Conservation (phyloP, 2,329 filamentous ascomycete species). For the Sporothrix curviconia region DNA sequence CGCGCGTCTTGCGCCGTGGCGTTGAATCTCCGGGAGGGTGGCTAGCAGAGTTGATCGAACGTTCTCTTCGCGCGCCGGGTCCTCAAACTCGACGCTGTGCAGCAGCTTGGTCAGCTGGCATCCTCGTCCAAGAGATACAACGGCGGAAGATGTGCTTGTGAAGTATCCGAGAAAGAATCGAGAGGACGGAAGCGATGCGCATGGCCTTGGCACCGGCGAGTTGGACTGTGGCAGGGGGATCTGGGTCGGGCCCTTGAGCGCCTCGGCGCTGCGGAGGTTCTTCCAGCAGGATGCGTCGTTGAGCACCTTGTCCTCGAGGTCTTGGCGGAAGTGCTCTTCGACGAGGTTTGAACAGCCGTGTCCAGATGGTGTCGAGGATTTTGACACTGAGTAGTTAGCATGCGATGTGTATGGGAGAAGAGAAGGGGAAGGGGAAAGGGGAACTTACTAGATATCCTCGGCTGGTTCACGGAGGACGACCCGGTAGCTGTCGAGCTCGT, state of each 20-base stretch:
- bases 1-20: slow-evolving; percentile 24
- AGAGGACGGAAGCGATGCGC: slow-evolving; percentile 30
- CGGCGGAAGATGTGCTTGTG: slow-evolving; percentile 30
- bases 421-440: not conserved
- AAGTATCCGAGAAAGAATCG: slow-evolving; percentile 28
- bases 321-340: slow-evolving; percentile 27
- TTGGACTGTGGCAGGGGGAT: slow-evolving; percentile 31
- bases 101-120: slow-evolving; percentile 27
- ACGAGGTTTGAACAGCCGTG: slow-evolving; percentile 27
- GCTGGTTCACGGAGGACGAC: slow-evolving; percentile 24
- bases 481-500: slow-evolving; percentile 26
- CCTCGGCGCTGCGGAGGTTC: slow-evolving; percentile 27
- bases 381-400: slow-evolving; percentile 22
- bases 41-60: slow-evolving; percentile 28
- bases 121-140: slow-evolving; percentile 29
- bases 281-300: slow-evolving; percentile 29
- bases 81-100: slow-evolving; percentile 26
- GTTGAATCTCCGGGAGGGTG: slow-evolving; percentile 27
- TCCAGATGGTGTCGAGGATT: slow-evolving; percentile 31
- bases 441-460: slow-evolving; percentile 28
- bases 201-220: slow-evolving; percentile 31
- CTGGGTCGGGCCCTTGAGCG: slow-evolving; percentile 28
- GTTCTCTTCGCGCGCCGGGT: slow-evolving; percentile 27
- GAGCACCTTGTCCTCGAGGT: slow-evolving; percentile 28
- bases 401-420: not conserved